Conservation (phyloP, 345 rosid genomes). For the Syzygium aqueum region DNA sequence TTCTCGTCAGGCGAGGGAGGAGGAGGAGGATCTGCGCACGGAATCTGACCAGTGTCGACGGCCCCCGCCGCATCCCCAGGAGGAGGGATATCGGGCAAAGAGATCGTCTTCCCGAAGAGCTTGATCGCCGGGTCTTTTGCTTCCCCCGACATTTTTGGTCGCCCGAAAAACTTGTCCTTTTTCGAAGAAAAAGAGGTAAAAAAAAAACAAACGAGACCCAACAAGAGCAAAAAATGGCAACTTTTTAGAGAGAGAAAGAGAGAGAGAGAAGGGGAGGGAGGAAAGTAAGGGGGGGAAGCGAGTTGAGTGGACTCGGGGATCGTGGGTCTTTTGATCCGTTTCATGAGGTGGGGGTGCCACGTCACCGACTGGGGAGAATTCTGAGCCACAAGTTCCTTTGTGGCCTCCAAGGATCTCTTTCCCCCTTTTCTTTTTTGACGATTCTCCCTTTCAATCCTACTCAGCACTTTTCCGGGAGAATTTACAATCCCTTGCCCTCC, state of each 20-base stretch:
- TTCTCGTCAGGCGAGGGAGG: slow-evolving; percentile 19
- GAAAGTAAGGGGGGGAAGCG: slow-evolving; percentile 1
- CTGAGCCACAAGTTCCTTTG: slow-evolving; percentile 68
- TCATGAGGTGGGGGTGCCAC: slow-evolving; percentile 31
- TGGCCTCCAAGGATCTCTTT: slow-evolving; percentile 39
- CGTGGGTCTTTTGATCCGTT: slow-evolving; percentile 36
- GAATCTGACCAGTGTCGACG: slow-evolving; percentile 26
- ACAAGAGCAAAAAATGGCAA: slow-evolving; percentile 15
- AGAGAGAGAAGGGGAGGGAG: neutral
- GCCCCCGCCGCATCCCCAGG: neutral
- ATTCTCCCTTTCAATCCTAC: slow-evolving; percentile 1
- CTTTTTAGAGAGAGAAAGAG: slow-evolving; percentile 12
- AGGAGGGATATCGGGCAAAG: slow-evolving; percentile 45
- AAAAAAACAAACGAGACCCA: neutral
- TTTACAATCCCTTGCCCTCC: neutral
- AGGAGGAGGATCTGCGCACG: slow-evolving; percentile 27
- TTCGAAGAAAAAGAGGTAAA: neutral
- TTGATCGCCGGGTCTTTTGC: slow-evolving; percentile 76
- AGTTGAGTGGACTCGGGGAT: slow-evolving; percentile 1
- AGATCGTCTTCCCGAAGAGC: slow-evolving; percentile 84
- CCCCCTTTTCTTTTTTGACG: neutral
- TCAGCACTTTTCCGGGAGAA: neutral
- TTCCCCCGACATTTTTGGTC: slow-evolving; percentile 50
- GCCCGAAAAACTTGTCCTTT: neutral
- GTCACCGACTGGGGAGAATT: slow-evolving; percentile 30